Percentiles rank a stretch among this genome's conserved stretches.
Conservation (phyloP, 2,329 filamentous ascomycete species). For the Emergomyces orientalis region DNA sequence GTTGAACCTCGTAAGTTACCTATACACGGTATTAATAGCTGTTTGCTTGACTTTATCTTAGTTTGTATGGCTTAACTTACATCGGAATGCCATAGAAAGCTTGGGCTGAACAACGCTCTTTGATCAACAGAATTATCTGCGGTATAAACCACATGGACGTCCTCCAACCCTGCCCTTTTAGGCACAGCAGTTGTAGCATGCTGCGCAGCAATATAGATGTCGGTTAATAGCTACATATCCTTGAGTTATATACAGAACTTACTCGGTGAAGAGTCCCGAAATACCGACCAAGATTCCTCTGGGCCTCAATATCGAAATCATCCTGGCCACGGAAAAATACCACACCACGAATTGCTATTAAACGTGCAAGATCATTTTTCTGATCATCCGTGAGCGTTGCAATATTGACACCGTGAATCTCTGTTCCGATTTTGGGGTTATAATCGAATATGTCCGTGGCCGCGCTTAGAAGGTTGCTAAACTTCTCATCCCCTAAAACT, state of each 20-base stretch:
- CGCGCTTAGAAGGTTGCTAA: conserved; percentile 43
- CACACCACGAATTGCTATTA: conserved; percentile 47
- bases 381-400: conserved; percentile 43
- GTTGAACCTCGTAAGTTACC: conserved; percentile 47
- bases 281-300: conserved; percentile 44
- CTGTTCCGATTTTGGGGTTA: conserved; percentile 48
- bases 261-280: conserved; percentile 46
- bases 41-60: background rate
- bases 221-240: background rate
- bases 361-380: conserved; percentile 46
- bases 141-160: conserved; percentile 49
- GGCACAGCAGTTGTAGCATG: conserved; percentile 49
- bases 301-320: conserved; percentile 45
- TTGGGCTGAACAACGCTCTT: conserved; percentile 45
- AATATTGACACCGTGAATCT: conserved; percentile 44
- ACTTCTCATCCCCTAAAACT: conserved; percentile 44
- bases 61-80: conserved; percentile 26
- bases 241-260: conserved; percentile 3
- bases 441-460: conserved; percentile 50
- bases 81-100: conserved; percentile 49
- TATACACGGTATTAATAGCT: background rate
- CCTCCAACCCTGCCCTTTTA: conserved; percentile 41
- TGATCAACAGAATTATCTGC: conserved; percentile 47
- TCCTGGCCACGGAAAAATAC: conserved; percentile 51
- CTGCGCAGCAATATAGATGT: conserved; percentile 11